Percentiles rank a stretch among this genome's conserved stretches.
Conservation (phyloP, 495 filamentous ascomycete species). For the Hyaloscypha variabilis region DNA sequence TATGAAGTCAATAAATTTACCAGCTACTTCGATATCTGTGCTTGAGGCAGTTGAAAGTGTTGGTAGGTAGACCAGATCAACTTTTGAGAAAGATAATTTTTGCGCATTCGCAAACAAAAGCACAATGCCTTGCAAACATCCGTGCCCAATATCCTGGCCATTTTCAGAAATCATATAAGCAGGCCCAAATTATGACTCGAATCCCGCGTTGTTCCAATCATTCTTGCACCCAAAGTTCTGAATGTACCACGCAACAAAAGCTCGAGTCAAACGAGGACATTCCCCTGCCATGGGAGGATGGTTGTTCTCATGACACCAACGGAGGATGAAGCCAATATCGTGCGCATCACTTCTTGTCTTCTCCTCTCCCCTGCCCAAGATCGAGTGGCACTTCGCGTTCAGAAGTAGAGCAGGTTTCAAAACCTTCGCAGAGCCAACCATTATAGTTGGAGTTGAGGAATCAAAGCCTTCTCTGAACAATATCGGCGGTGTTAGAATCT, state of each 20-base stretch:
- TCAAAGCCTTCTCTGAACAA: slow-evolving; percentile 21
- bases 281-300: slow-evolving; percentile 10
- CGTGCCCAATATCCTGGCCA: too few relatives aligned
- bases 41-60: too few relatives aligned
- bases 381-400: slow-evolving; percentile 23
- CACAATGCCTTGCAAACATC: too few relatives aligned
- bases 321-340: slow-evolving; percentile 19
- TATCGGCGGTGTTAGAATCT: slow-evolving; percentile 20
- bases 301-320: slow-evolving; percentile 8
- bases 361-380: slow-evolving; percentile 8
- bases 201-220: slow-evolving; percentile 14
- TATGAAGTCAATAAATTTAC: too few relatives aligned
- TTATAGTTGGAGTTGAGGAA: slow-evolving; percentile 11
- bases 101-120: too few relatives aligned
- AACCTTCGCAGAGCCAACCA: slow-evolving; percentile 12
- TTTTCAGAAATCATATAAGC: too few relatives aligned
- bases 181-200: not conserved
- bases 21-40: too few relatives aligned
- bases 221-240: not conserved
- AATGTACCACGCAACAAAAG: slow-evolving; percentile 24
- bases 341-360: slow-evolving; percentile 15
- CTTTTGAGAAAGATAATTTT: too few relatives aligned
- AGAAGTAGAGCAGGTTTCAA: slow-evolving; percentile 19
- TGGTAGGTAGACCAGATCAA: too few relatives aligned
- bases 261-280: slow-evolving; percentile 8